Base-by-base conservation (phyloP, 176 grass and related monocot genomes). In the Rhipidocladum racemiflorum region DNA sequence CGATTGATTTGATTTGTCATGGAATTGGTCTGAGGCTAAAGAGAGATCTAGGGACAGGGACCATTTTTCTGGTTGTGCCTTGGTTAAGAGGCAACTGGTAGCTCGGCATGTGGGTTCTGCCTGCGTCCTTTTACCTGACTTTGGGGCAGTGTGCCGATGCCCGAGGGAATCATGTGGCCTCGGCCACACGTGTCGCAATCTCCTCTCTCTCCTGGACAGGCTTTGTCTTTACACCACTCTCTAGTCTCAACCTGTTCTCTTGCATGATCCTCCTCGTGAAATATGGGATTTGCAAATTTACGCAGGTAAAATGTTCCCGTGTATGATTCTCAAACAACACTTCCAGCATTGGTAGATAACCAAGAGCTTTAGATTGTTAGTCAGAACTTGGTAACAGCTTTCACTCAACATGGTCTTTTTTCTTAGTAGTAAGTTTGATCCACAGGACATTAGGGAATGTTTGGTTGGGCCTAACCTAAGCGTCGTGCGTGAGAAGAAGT, bases 1-100 rank as follows among this genome's bases (percentile, higher is more conserved):
- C 39, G 21, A 43, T 12, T 54, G 30, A 39, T 63, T 81, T n/a
- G n/a, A n/a, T n/a, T 70, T 64, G 71, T 74, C 32, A 71, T 65
- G 77, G 87, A 64, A 69, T 29, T 80, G 76, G 87, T 54, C 69
- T 70, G 82, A 75, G 44, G 35, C 32, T 34, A 34, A 34, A 34
- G 76, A 34, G 76, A 76, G 55, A 77, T 85, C 83, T 77, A 55
- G 63, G 74, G 83, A 53, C 54, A 78, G 59, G 56, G 78, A 72
- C 83, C 65, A 49, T 55, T 49, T 70, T 56, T 76, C 49, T 70
- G 32, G 69, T 68, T 59, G 62, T 76, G 44, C 56, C 62, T 44
- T 55, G 76, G 34, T 55, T 34, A 42, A 78, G 74, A 39, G 74
- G 27, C 21, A 45, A 55, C 46, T 65, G 12, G 65, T 77, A 5